phyloP scores from a whole-genome alignment of 148 eudicot species.

The Bassia scoparia region DNA sequence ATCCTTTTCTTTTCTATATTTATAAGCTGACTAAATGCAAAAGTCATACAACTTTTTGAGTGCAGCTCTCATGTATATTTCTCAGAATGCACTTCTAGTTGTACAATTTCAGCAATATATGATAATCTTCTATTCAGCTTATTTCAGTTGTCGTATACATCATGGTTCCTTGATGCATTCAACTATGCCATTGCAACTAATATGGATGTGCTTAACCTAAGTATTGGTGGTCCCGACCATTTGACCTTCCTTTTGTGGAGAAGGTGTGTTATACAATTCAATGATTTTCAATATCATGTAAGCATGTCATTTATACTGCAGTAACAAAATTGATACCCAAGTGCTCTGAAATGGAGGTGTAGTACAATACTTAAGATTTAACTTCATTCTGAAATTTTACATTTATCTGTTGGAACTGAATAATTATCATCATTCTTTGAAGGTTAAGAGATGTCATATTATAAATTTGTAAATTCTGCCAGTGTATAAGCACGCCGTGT shows the following conservation, averaged over 20 bases:
- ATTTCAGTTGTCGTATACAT: constrained; percentile 99
- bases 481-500: too few relatives aligned
- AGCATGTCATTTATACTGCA: constrained; percentile 2
- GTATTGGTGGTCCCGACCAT: constrained; percentile 99
- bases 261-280: constrained; percentile 77
- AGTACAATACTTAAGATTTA: not conserved
- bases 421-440: too few relatives aligned
- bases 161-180: constrained; percentile 99
- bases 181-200: constrained; percentile 98
- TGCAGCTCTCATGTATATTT: too few relatives aligned
- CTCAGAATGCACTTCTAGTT: too few relatives aligned
- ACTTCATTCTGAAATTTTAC: not conserved
- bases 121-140: constrained; percentile 93
- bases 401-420: not conserved
- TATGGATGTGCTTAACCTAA: constrained; percentile 95
- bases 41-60: not conserved
- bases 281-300: constrained; percentile 17
- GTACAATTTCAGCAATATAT: too few relatives aligned
- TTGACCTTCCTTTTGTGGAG: constrained; percentile 98
- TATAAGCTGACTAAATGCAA: too few relatives aligned
- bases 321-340: too few relatives aligned
- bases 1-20: too few relatives aligned
- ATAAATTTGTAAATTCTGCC: too few relatives aligned
- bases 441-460: not conserved
- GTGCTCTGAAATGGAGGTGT: not conserved